Evolutionary conservation across 2,329 filamentous ascomycete species (phyloP).

Genomic region (Hirsutella rhossiliensis): DNA sequence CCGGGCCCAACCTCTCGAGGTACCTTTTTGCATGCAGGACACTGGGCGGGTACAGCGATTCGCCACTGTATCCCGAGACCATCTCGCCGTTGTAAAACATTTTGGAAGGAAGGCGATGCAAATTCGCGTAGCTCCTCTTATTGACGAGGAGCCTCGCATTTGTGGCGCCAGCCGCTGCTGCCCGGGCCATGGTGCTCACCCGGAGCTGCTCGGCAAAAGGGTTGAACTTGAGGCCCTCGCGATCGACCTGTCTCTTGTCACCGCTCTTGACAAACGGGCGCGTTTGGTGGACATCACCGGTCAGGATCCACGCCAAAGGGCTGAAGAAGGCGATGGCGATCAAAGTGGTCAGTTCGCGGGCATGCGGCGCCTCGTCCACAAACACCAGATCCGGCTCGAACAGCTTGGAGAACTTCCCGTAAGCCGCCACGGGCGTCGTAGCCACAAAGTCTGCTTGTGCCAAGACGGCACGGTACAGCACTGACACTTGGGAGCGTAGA

Average conservation of each 20-base stretch:
- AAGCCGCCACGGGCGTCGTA: slow-evolving; percentile 31
- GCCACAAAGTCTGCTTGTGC: slow-evolving; percentile 29
- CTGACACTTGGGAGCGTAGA: slow-evolving; percentile 17
- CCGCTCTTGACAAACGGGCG: slow-evolving; percentile 26
- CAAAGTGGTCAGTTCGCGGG: slow-evolving; percentile 30
- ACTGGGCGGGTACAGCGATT: slow-evolving; percentile 13
- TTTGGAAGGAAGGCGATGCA: slow-evolving; percentile 27
- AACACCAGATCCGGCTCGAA: slow-evolving; percentile 78
- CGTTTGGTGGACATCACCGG: slow-evolving; percentile 32
- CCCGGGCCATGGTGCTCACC: slow-evolving; percentile 26
- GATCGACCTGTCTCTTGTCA: slow-evolving; percentile 5
- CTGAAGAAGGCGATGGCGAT: slow-evolving; percentile 31
- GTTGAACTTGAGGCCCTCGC: slow-evolving; percentile 15
- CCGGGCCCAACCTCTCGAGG: slow-evolving; percentile 14
- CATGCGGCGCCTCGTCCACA: slow-evolving; percentile 56
- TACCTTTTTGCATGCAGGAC: slow-evolving; percentile 15
- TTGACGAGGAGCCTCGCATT: slow-evolving; percentile 22
- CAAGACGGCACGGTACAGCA: slow-evolving; percentile 26
- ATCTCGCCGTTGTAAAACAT: slow-evolving; percentile 29
- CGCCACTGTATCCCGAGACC: slow-evolving; percentile 15
- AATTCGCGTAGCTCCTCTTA: slow-evolving; percentile 22
- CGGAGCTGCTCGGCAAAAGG: slow-evolving; percentile 19
- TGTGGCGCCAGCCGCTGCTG: slow-evolving; percentile 17
- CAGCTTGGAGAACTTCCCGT: slow-evolving; percentile 27
- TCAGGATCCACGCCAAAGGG: slow-evolving; percentile 31